These are phyloP conservation scores for Nakazawaea wickerhamii DNA, from an alignment of 805 yeast species.

Conservation along the genomic window DNA sequence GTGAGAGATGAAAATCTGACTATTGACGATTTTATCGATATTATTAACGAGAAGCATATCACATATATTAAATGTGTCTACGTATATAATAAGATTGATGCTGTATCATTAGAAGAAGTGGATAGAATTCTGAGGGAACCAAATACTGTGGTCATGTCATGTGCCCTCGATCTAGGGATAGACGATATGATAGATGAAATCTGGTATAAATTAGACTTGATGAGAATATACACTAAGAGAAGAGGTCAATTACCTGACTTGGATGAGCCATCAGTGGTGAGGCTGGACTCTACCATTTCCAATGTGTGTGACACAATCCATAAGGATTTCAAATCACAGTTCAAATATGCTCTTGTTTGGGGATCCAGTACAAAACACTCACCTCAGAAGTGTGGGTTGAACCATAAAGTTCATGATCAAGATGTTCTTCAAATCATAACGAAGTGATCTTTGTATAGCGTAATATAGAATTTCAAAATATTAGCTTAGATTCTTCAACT, in stretches of 20 bases:
- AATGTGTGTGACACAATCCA: conserved; percentile 90
- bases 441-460: conserved; percentile 29
- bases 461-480: not conserved
- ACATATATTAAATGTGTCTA: conserved; percentile 88
- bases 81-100: conserved; percentile 92
- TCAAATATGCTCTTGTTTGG: conserved; percentile 95
- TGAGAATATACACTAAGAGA: conserved; percentile 82
- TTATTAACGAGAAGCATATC: conserved; percentile 81
- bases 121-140: conserved; percentile 91
- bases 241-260: conserved; percentile 81
- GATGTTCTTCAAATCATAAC: conserved; percentile 91
- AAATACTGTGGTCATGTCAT: conserved; percentile 89
- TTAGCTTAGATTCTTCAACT: not conserved
- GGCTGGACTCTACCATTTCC: conserved; percentile 72
- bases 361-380: conserved; percentile 93
- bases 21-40: conserved; percentile 89
- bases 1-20: conserved; percentile 86
- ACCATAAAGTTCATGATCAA: conserved; percentile 80
- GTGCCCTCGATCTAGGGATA: conserved; percentile 81
- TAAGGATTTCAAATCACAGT: conserved; percentile 84
- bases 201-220: conserved; percentile 80
- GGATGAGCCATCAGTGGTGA: conserved; percentile 85
- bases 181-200: conserved; percentile 87
- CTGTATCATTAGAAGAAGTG: conserved; percentile 90
- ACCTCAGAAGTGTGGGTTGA: conserved; percentile 93